These are phyloP conservation scores for Ogataea dorogensis DNA, from an alignment of 805 yeast species.

Conservation along the genomic window DNA sequence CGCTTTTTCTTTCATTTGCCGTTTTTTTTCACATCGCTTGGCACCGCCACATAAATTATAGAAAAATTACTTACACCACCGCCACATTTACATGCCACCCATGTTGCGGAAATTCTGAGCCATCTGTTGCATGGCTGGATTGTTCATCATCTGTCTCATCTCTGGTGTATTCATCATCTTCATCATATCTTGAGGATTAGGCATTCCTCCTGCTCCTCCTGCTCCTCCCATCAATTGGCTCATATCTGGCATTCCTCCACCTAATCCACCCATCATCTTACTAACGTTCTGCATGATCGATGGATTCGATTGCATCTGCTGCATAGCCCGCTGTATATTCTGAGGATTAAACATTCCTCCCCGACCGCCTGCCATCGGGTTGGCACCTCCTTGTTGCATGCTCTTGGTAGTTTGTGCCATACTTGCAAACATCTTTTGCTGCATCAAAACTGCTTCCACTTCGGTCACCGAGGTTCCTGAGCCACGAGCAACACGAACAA, in stretches of 20 bases:
- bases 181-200: constrained; percentile 47
- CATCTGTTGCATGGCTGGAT: constrained; percentile 74
- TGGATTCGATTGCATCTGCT: constrained; percentile 66
- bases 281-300: constrained; percentile 72
- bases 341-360: constrained; percentile 35
- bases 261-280: constrained; percentile 69
- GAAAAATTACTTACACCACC: constrained; percentile 1
- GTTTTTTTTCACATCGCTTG: constrained; percentile 1
- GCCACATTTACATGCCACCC: constrained; percentile 24
- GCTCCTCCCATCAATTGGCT: constrained; percentile 54
- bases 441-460: constrained; percentile 87
- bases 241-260: constrained; percentile 68
- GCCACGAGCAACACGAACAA: constrained; percentile 89
- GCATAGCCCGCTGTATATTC: constrained; percentile 48
- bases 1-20: constrained; percentile 11
- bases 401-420: constrained; percentile 79
- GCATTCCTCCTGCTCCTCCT: constrained; percentile 52
- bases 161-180: constrained; percentile 33
- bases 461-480: constrained; percentile 91
- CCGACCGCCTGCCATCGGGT: constrained; percentile 46
- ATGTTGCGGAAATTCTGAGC: constrained; percentile 40
- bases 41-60: constrained; percentile 3
- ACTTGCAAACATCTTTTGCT: constrained; percentile 89
- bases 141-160: constrained; percentile 58
- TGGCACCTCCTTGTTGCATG: constrained; percentile 48